A percentile compares a stretch with the other conserved stretches of the same genome.
phyloP scores from a whole-genome alignment of 805 yeast genomes.

The Kluyveromyces starmeri region DNA sequence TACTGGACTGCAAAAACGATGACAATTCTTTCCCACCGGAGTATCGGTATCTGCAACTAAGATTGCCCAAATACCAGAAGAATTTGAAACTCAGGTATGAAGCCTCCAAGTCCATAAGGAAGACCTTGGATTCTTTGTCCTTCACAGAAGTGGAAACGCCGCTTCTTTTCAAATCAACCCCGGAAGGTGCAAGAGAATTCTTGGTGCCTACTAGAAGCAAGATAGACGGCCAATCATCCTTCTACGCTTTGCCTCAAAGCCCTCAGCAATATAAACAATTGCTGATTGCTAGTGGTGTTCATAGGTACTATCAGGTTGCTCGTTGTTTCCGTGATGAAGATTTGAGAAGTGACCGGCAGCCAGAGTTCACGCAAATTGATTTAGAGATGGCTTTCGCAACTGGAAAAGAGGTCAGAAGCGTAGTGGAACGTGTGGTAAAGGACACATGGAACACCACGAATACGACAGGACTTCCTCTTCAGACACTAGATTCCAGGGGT shows the following conservation, averaged over 20 bases:
- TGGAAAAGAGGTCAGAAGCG: constrained; percentile 54
- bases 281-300: constrained; percentile 87
- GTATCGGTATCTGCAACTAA: constrained; percentile 69
- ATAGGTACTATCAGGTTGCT: constrained; percentile 82
- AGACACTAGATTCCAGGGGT: constrained; percentile 22
- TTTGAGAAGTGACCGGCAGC: constrained; percentile 88
- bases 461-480: constrained; percentile 13
- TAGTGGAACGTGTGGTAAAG: constrained; percentile 50
- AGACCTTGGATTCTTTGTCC: constrained; percentile 31
- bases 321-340: constrained; percentile 96
- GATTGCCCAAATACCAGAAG: constrained; percentile 49
- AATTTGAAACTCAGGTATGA: constrained; percentile 49
- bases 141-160: constrained; percentile 93
- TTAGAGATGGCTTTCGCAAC: constrained; percentile 82
- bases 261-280: constrained; percentile 97
- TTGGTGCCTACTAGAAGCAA: constrained; percentile 77
- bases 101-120: constrained; percentile 41
- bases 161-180: constrained; percentile 84
- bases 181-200: constrained; percentile 96
- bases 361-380: constrained; percentile 97
- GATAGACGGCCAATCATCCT: constrained; percentile 29
- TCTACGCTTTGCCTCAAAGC: constrained; percentile 92
- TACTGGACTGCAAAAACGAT: constrained; percentile 45
- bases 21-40: constrained; percentile 57
- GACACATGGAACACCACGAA: constrained; percentile 47